A percentile compares a stretch with the other conserved stretches of the same genome.
Evolutionary conservation across 2,329 filamentous ascomycete genomes (phyloP).

Genomic region (Lecanicillium sp.): DNA sequence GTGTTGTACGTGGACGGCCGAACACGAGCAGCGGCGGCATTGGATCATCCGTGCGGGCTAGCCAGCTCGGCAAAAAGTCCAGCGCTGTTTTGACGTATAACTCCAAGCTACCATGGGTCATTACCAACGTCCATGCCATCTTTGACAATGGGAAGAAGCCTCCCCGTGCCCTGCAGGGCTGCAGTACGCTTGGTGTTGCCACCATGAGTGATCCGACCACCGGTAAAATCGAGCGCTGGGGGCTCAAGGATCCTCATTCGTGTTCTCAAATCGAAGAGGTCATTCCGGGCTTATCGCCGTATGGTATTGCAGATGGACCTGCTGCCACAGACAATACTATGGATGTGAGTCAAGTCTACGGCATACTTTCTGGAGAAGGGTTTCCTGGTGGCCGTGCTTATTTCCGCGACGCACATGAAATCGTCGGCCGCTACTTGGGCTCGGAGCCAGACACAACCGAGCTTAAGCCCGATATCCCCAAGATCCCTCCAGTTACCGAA

Average conservation of each 20-base stretch:
- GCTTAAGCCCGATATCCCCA: slow-evolving; percentile 66
- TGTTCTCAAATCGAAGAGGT: slow-evolving; percentile 73
- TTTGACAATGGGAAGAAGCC: slow-evolving; percentile 67
- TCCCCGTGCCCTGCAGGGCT: slow-evolving; percentile 75
- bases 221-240: slow-evolving; percentile 76
- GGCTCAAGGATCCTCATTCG: slow-evolving; percentile 63
- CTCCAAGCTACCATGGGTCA: slow-evolving; percentile 69
- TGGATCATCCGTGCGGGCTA: slow-evolving; percentile 42
- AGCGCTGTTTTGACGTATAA: slow-evolving; percentile 77
- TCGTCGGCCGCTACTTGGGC: slow-evolving; percentile 66
- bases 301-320: slow-evolving; percentile 70
- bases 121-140: slow-evolving; percentile 71
- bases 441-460: slow-evolving; percentile 51
- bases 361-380: slow-evolving; percentile 77
- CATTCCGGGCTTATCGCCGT: slow-evolving; percentile 63
- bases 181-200: slow-evolving; percentile 68
- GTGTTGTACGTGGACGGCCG: slow-evolving; percentile 75
- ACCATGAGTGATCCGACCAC: slow-evolving; percentile 71
- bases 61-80: slow-evolving; percentile 52
- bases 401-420: slow-evolving; percentile 66
- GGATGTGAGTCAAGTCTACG: slow-evolving; percentile 82
- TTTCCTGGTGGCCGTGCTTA: slow-evolving; percentile 75
- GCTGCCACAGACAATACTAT: slow-evolving; percentile 77
- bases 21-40: slow-evolving; percentile 42
- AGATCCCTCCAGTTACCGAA: slow-evolving; percentile 60